These are phyloP conservation scores for Aciculoconidium aculeatum DNA, from an alignment of 805 yeast genomes.

Conservation along the genomic window DNA sequence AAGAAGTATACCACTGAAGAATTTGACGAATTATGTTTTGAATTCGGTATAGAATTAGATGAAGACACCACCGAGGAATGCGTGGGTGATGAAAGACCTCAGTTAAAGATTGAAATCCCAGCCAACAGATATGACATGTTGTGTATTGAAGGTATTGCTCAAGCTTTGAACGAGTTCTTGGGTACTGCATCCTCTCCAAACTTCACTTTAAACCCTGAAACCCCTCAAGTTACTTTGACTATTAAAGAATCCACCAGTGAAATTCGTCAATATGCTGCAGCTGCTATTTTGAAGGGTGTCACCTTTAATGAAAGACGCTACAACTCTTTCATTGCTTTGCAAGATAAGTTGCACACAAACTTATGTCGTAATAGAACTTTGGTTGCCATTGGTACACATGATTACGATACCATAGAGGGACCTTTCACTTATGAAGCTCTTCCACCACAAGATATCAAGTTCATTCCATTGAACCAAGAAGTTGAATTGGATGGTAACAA, in stretches of 20 bases:
- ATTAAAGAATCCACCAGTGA: conserved; percentile 68
- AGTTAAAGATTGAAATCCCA: conserved; percentile 92
- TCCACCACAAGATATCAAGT: conserved; percentile 69
- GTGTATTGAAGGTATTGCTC: conserved; percentile 97
- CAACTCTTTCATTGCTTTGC: conserved; percentile 91
- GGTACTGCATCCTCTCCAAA: conserved; percentile 63
- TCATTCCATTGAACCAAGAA: conserved; percentile 69
- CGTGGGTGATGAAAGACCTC: conserved; percentile 82
- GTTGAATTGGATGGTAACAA: conserved; percentile 67
- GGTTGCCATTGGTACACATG: conserved; percentile 99
- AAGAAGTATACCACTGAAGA: conserved; percentile 66
- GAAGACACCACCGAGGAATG: conserved; percentile 90
- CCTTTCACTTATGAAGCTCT: conserved; percentile 88
- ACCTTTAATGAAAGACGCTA: conserved; percentile 78
- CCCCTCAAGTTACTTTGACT: conserved; percentile 58
- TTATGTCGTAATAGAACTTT: conserved; percentile 95
- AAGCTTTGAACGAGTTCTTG: conserved; percentile 85
- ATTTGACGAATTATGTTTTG: conserved; percentile 95
- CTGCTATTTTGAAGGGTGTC: conserved; percentile 85
- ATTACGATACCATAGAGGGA: conserved; percentile 69
- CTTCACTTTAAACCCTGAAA: conserved; percentile 56
- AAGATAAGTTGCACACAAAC: conserved; percentile 92
- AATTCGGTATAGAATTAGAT: conserved; percentile 95
- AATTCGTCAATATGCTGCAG: conserved; percentile 90
- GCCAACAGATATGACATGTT: conserved; percentile 98